Evolutionary conservation across 2,329 filamentous ascomycete genomes (phyloP).

Genomic region (Dactylellina cionopaga): DNA sequence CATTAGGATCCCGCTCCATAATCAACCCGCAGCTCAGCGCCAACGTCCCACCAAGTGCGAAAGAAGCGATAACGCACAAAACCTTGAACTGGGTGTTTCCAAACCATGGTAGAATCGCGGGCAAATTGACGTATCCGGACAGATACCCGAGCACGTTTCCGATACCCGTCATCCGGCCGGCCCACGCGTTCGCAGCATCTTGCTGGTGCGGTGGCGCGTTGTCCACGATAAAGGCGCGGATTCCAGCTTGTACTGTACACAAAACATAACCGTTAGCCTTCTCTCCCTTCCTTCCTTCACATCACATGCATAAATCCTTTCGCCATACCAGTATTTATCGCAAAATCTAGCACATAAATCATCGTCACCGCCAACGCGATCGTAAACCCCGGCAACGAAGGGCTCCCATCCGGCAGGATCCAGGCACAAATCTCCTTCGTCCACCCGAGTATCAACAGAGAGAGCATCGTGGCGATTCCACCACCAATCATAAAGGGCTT

Average conservation of each 20-base stretch:
- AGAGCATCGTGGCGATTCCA: constrained; percentile 72
- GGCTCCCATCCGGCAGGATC: constrained; percentile 71
- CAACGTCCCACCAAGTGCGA: constrained; percentile 70
- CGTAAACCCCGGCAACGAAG: constrained; percentile 64
- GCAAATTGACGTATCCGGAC: constrained; percentile 44
- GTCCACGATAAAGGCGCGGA: constrained; percentile 92
- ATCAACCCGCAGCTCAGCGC: constrained; percentile 67
- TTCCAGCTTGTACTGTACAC: constrained; percentile 79
- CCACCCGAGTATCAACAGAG: constrained; percentile 78
- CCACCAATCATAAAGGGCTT: constrained; percentile 84
- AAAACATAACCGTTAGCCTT: constrained; percentile 19
- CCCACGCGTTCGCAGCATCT: constrained; percentile 93
- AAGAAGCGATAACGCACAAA: constrained; percentile 83
- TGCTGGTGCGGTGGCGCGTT: constrained; percentile 92
- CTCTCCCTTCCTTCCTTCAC: not conserved
- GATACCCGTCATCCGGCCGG: constrained; percentile 82
- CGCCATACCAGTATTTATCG: constrained; percentile 83
- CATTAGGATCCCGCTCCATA: constrained; percentile 80
- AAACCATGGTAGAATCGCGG: constrained; percentile 72
- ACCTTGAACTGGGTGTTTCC: constrained; percentile 93
- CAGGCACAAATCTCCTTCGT: constrained; percentile 76
- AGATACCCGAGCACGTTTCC: constrained; percentile 85
- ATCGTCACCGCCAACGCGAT: constrained; percentile 84
- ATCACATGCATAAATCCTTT: not conserved
- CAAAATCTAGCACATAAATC: constrained; percentile 91